Evolutionary conservation across 2,329 filamentous ascomycete genomes (phyloP).

Genomic region (Nakataea oryzae): DNA sequence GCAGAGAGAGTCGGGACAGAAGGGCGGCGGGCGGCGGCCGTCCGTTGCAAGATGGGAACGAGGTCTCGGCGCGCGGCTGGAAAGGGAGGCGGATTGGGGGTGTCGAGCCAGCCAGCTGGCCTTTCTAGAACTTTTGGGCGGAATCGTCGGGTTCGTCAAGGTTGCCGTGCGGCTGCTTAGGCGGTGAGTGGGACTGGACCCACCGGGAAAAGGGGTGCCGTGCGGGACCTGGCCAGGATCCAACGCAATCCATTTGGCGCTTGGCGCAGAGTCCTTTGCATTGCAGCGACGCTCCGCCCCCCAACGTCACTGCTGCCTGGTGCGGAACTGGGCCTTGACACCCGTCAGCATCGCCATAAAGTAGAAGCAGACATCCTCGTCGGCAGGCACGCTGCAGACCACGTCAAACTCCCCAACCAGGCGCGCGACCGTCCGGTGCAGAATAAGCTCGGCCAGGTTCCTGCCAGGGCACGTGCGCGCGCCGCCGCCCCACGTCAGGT

Average conservation of each 20-base stretch:
- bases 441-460: constrained; percentile 37
- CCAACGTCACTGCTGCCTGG: background rate
- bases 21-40: too few species aligned
- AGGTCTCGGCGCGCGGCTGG: background rate
- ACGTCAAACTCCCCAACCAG: constrained; percentile 35
- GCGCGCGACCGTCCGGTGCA: constrained; percentile 30
- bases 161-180: too few species aligned
- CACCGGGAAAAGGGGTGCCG: background rate
- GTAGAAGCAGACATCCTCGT: constrained; percentile 30
- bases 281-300: background rate
- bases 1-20: background rate
- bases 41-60: too few species aligned
- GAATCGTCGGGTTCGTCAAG: too few species aligned
- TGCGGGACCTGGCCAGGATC: background rate
- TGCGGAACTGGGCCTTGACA: constrained; percentile 27
- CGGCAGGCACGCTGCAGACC: constrained; percentile 22
- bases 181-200: background rate
- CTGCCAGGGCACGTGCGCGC: constrained; percentile 38
- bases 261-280: background rate
- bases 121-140: too few species aligned
- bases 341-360: constrained; percentile 43
- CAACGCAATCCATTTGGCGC: too few species aligned
- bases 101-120: background rate
- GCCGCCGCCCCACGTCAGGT: constrained; percentile 41
- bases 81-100: background rate